These are phyloP conservation scores for Coemansia sp. DNA, from an alignment of 192 early-diverging fungal species.

Conservation along the genomic window DNA sequence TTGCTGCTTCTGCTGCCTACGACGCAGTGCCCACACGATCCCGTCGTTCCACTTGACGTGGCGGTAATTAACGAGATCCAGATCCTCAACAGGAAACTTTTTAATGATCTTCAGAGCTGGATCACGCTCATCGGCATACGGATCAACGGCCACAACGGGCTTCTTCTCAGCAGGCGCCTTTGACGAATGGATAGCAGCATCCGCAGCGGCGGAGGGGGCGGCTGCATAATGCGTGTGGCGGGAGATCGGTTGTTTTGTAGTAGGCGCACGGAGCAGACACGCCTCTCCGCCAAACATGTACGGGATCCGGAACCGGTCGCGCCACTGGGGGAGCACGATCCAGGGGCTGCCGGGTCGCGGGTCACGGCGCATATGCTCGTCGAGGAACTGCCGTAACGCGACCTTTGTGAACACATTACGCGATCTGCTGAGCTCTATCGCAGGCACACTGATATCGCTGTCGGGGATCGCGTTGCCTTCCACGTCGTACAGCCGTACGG, in stretches of 20 bases:
- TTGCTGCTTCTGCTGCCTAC: constrained; percentile 17
- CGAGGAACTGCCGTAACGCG: constrained; percentile 45
- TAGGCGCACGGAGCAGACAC: constrained; percentile 14
- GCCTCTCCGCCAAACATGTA: constrained; percentile 44
- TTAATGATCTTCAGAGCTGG: constrained; percentile 40
- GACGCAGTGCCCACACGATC: constrained; percentile 26
- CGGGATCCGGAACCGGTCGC: constrained; percentile 52
- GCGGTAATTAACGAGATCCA: constrained; percentile 62
- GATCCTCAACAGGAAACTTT: constrained; percentile 84
- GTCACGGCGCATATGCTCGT: constrained; percentile 39
- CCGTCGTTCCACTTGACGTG: constrained; percentile 40
- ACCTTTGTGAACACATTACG: constrained; percentile 55
- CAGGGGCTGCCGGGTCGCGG: constrained; percentile 41
- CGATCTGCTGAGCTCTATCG: constrained; percentile 44
- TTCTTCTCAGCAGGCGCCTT: not conserved
- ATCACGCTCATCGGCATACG: constrained; percentile 41
- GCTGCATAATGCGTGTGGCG: not conserved
- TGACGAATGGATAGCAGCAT: not conserved
- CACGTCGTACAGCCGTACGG: constrained; percentile 42
- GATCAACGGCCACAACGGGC: constrained; percentile 26
- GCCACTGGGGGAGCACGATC: constrained; percentile 40
- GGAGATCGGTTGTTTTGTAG: not conserved
- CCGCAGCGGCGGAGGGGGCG: too few species aligned
- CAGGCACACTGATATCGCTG: constrained; percentile 46
- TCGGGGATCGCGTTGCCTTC: constrained; percentile 38